Evolutionary conservation across 305 asterid species (phyloP).

Genomic region (Fraxinus sp.): DNA sequence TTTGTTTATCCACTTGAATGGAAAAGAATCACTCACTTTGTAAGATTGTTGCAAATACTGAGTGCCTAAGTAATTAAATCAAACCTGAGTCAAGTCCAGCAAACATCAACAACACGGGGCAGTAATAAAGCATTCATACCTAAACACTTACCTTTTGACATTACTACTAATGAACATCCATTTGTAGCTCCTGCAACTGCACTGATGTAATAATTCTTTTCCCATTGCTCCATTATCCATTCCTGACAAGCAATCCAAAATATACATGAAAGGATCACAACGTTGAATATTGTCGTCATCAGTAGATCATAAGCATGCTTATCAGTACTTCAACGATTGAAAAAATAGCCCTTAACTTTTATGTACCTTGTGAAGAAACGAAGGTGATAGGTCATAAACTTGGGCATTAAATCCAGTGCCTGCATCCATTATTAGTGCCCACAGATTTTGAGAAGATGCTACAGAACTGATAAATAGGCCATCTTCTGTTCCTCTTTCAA

Average conservation of each 20-base stretch:
- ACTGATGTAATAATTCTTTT: slow-evolving; percentile 64
- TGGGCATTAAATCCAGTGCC: slow-evolving; percentile 79
- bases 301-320: not conserved
- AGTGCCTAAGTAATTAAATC: slow-evolving; percentile 49
- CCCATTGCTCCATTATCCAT: slow-evolving; percentile 88
- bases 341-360: not conserved
- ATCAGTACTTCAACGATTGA: not conserved
- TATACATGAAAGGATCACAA: not conserved
- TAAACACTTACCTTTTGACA: slow-evolving; percentile 65
- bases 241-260: slow-evolving; percentile 47
- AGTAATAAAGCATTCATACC: not conserved
- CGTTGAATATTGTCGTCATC: not conserved
- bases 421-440: slow-evolving; percentile 96
- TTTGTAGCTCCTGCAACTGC: slow-evolving; percentile 72
- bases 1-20: slow-evolving; percentile 91
- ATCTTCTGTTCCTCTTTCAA: slow-evolving; percentile 74
- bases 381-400: slow-evolving; percentile 63
- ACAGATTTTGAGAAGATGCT: slow-evolving; percentile 65
- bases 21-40: slow-evolving; percentile 82
- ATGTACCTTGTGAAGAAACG: slow-evolving; percentile 73
- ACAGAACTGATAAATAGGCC: slow-evolving; percentile 70
- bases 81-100: slow-evolving; percentile 7
- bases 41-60: slow-evolving; percentile 75
- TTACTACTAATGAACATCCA: slow-evolving; percentile 74
- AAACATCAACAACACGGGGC: not conserved